phyloP scores from a whole-genome alignment of 495 filamentous ascomycete genomes.

The Rusavskia elegans region DNA sequence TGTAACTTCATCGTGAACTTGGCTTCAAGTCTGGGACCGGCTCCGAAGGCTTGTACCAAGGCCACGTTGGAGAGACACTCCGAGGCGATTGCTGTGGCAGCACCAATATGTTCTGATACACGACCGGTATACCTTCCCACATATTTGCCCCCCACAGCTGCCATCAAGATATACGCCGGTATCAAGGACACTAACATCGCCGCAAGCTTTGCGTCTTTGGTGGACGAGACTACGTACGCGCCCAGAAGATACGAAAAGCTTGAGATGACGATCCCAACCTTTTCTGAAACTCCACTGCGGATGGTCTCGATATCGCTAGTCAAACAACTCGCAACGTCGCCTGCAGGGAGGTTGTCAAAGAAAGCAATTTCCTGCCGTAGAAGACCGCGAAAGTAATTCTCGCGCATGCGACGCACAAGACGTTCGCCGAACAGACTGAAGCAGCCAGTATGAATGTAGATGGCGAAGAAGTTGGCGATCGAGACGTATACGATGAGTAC shows the following conservation, averaged over 20 bases:
- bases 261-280: slow-evolving; percentile 44
- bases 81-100: slow-evolving; percentile 32
- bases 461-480: slow-evolving; percentile 43
- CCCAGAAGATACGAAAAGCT: slow-evolving; percentile 46
- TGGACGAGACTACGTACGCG: slow-evolving; percentile 48
- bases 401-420: slow-evolving; percentile 43
- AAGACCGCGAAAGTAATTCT: slow-evolving; percentile 37
- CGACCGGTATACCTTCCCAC: slow-evolving; percentile 40
- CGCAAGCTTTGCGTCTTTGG: slow-evolving; percentile 35
- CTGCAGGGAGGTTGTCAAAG: slow-evolving; percentile 39
- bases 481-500: slow-evolving; percentile 45
- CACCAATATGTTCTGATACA: slow-evolving; percentile 33
- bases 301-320: slow-evolving; percentile 45
- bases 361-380: slow-evolving; percentile 45
- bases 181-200: slow-evolving; percentile 41
- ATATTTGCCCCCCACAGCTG: slow-evolving; percentile 40
- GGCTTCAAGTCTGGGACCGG: slow-evolving; percentile 30
- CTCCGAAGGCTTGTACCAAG: slow-evolving; percentile 35
- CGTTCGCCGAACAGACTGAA: slow-evolving; percentile 48
- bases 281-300: slow-evolving; percentile 48
- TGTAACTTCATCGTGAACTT: slow-evolving; percentile 35
- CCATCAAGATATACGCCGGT: slow-evolving; percentile 51
- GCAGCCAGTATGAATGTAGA: slow-evolving; percentile 31
- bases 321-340: slow-evolving; percentile 46
- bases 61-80: slow-evolving; percentile 30